These are phyloP conservation scores for Arthrobotrys pseudoclavata DNA, from an alignment of 2,329 filamentous ascomycete species.

Conservation along the genomic window DNA sequence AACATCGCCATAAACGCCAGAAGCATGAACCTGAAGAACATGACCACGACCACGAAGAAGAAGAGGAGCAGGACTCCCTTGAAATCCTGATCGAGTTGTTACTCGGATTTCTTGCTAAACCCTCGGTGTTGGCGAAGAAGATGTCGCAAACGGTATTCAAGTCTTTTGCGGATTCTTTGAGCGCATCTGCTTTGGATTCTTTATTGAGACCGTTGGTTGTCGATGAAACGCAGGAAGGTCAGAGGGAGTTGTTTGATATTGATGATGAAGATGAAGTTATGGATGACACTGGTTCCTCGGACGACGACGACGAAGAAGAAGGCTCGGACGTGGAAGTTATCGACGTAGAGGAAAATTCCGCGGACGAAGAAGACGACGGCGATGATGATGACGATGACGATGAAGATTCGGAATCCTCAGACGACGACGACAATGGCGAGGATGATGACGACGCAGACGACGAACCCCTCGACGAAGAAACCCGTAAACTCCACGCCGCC, in stretches of 20 bases:
- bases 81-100: constrained; percentile 87
- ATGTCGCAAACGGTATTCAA: constrained; percentile 90
- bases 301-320: constrained; percentile 68
- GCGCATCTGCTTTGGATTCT: constrained; percentile 77
- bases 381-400: constrained; percentile 68
- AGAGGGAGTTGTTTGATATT: constrained; percentile 83
- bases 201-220: constrained; percentile 78
- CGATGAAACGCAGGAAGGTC: constrained; percentile 84
- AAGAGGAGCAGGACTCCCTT: constrained; percentile 73
- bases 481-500: constrained; percentile 76
- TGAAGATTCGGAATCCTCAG: constrained; percentile 67
- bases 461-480: constrained; percentile 67
- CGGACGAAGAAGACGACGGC: constrained; percentile 67
- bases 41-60: constrained; percentile 69
- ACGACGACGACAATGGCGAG: constrained; percentile 65
- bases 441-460: constrained; percentile 69
- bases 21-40: constrained; percentile 61
- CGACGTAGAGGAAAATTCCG: constrained; percentile 67
- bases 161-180: constrained; percentile 82
- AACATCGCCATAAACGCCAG: constrained; percentile 33
- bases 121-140: constrained; percentile 85
- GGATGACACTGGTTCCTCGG: constrained; percentile 66
- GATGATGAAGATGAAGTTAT: constrained; percentile 73
- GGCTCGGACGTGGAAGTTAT: constrained; percentile 67
- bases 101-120: constrained; percentile 88